These are phyloP conservation scores for Dipodascus geniculatus DNA, from an alignment of 805 yeast species.

Conservation along the genomic window DNA sequence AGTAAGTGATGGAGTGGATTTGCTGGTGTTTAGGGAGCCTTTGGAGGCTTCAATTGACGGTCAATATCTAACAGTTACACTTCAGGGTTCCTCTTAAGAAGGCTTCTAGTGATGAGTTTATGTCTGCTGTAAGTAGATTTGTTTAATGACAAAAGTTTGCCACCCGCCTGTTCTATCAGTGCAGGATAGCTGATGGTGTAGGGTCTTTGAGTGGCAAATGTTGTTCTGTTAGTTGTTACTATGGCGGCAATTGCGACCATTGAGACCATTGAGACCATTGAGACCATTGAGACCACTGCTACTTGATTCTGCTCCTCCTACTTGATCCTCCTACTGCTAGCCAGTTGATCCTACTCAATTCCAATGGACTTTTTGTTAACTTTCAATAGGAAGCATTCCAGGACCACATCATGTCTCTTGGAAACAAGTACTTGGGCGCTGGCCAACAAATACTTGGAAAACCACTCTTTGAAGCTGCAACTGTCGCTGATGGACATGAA, in stretches of 20 bases:
- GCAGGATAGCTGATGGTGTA: no score
- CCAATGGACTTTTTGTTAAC: no score
- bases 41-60: no score
- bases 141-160: neutral
- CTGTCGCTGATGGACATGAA: constrained; percentile 35
- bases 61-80: neutral
- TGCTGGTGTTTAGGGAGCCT: constrained; percentile 3
- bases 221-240: no score
- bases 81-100: constrained; percentile 44
- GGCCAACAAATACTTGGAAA: constrained; percentile 26
- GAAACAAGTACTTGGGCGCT: constrained; percentile 45
- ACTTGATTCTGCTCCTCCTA: neutral
- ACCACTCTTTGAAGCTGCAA: constrained; percentile 10
- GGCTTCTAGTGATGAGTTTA: constrained; percentile 43
- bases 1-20: constrained; percentile 14
- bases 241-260: constrained; percentile 4
- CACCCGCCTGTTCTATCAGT: neutral
- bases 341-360: neutral
- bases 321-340: neutral
- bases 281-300: no score
- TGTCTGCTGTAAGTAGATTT: constrained; percentile 32
- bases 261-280: no score
- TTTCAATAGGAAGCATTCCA: constrained; percentile 14
- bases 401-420: constrained; percentile 42
- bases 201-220: no score